Evolutionary conservation across 306 rosid genomes (phyloP), one percentile per base, ranked within the genome.

Genomic region (Herpetospermum pedunculosum): DNA sequence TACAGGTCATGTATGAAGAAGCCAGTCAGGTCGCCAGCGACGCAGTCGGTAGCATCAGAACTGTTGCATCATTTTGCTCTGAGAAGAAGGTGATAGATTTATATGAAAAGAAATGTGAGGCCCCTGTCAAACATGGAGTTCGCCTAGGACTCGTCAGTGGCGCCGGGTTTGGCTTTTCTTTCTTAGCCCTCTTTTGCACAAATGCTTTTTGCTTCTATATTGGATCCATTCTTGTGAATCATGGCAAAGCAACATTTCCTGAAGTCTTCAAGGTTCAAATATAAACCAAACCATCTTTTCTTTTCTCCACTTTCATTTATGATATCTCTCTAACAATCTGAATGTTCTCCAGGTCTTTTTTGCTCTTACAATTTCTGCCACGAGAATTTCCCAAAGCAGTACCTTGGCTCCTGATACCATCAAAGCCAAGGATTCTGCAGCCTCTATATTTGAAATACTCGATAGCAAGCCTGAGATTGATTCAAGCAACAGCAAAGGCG

Each of bases 271-370:
- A 73, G 97, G 98, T 93, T n/a, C n/a, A n/a, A n/a, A n/a, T n/a
- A n/a, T n/a, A n/a, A n/a, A n/a, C n/a, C n/a, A n/a, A n/a, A n/a
- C n/a, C n/a, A n/a, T n/a, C n/a, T n/a, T n/a, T n/a, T n/a, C n/a
- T n/a, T n/a, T n/a, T n/a, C n/a, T n/a, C n/a, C n/a, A n/a, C n/a
- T n/a, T n/a, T n/a, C n/a, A n/a, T n/a, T n/a, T n/a, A n/a, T n/a
- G n/a, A n/a, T n/a, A n/a, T n/a, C n/a, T n/a, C n/a, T n/a, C n/a
- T n/a, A n/a, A n/a, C n/a, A n/a, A n/a, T n/a, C n/a, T n/a, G n/a
- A n/a, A n/a, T n/a, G n/a, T n/a, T n/a, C n/a, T n/a, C n/a, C 81
- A 91, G 97, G 96, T 94, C 64, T 91, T 94, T 87, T 86, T 91
- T 82, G 83, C 91, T 75, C 30, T 94, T 40, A 88, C 98, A 68